Evolutionary conservation across 2,329 filamentous ascomycete genomes (phyloP), one percentile per base, ranked within the genome.

Genomic region (Ascochyta viciae-villosae): DNA sequence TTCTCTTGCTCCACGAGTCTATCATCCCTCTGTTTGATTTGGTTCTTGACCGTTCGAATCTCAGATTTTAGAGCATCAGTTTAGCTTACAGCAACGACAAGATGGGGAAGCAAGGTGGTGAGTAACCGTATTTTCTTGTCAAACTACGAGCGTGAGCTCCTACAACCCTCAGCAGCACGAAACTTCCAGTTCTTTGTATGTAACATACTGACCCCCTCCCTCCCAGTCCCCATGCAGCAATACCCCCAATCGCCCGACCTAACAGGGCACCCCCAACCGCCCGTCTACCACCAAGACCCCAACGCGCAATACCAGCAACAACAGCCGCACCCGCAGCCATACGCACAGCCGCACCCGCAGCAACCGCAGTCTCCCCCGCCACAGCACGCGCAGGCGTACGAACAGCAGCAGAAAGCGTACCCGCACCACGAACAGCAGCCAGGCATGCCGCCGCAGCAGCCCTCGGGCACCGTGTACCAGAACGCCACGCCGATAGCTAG

Each of bases 81-180:
- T 16, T 5, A 16, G 33, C 29, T 33, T 15, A 10, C 35, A 47
- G 3, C 41, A 2, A 23, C 51, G 49, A 47, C 62, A 64, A 34
- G 61, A 74, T 74, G 72, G 72, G 74, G 66, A 74, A 74, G 57
- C 66, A 69, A 71, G 65, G 67, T 55, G 71, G 72, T 74, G 42
- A 68, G 71, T 67, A 19, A 22, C 19, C 33, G 34, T 31, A 40
- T 24, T 19, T 16, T 6, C 12, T 50, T 29, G 3, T 12, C 27
- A 12, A 3, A 31, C 15, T 29, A 12, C 22, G 19, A 29, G 9
- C 24, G 34, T 35, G 38, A 27, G 35, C 26, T 23, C 23, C 3
- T 27, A 39, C 37, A 37, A 8, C 15, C 19, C 15, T n/a, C 16
- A 19, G 15, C 6, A 19, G 9, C 13, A 10, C 37, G 10, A 19